Evolutionary conservation across 805 yeast genomes (phyloP).

Genomic region (Candida ulmi): DNA sequence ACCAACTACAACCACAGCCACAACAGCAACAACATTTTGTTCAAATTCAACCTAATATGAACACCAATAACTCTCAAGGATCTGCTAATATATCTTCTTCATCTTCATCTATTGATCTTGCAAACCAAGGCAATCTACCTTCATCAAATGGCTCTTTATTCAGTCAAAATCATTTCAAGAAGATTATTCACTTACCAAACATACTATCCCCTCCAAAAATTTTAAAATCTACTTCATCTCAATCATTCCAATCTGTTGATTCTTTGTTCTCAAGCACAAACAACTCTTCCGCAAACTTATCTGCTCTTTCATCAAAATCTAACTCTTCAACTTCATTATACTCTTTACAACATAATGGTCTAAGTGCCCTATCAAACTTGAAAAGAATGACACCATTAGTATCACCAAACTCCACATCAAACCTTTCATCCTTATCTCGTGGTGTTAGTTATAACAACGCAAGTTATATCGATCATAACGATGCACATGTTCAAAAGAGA

Average conservation of each 20-base stretch:
- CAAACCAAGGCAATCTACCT: not conserved
- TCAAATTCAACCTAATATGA: not conserved
- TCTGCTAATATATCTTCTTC: not conserved
- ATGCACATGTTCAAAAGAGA: slow-evolving; percentile 27
- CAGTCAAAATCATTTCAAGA: slow-evolving; percentile 8
- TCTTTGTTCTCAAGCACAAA: slow-evolving; percentile 19
- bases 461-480: slow-evolving; percentile 24
- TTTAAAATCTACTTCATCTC: slow-evolving; percentile 18
- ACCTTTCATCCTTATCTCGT: slow-evolving; percentile 13
- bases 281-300: slow-evolving; percentile 20
- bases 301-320: slow-evolving; percentile 23
- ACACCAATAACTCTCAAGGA: not conserved
- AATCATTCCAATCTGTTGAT: slow-evolving; percentile 18
- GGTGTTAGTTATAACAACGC: slow-evolving; percentile 12
- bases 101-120: not conserved
- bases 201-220: slow-evolving; percentile 25
- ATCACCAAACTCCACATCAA: slow-evolving; percentile 4
- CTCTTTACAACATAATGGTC: slow-evolving; percentile 10
- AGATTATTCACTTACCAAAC: slow-evolving; percentile 20
- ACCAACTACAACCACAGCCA: slow-evolving; percentile 4
- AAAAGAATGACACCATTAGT: slow-evolving; percentile 37
- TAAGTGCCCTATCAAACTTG: slow-evolving; percentile 20
- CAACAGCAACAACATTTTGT: slow-evolving; percentile 1
- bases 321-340: slow-evolving; percentile 22
- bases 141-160: not conserved